Conservation (phyloP, 2,329 filamentous ascomycete genomes). For the Canariomyces notabilis region DNA sequence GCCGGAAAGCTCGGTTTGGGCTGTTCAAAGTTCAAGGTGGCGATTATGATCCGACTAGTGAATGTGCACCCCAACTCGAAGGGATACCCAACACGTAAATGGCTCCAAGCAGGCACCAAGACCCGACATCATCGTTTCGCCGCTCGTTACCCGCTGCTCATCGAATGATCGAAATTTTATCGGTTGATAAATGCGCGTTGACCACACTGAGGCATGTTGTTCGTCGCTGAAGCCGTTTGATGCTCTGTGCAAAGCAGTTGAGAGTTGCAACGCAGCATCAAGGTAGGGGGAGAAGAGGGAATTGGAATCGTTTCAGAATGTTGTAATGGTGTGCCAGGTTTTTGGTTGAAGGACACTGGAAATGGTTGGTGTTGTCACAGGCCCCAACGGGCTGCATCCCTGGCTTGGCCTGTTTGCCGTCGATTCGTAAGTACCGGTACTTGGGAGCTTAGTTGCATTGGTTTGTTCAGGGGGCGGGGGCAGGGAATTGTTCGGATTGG, state of each 20-base stretch:
- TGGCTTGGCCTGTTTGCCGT: conserved; percentile 5
- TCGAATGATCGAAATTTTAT: neutral
- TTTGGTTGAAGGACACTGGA: conserved; percentile 8
- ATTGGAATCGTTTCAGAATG: conserved; percentile 13
- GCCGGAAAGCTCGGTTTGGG: neutral
- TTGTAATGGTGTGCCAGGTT: conserved; percentile 5
- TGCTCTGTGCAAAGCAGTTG: neutral
- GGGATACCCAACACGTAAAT: neutral
- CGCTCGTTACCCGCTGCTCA: neutral
- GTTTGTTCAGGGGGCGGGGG: conserved; percentile 16
- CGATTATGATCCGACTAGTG: conserved; percentile 10
- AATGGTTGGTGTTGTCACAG: conserved; percentile 5
- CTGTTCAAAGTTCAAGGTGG: conserved; percentile 6
- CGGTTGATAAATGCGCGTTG: neutral
- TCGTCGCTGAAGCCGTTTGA: neutral
- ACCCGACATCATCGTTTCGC: neutral
- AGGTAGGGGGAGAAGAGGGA: conserved; percentile 2
- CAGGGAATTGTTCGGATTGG: conserved; percentile 24
- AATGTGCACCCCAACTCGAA: neutral
- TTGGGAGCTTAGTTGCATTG: conserved; percentile 9
- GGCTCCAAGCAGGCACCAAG: neutral
- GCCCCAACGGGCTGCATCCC: conserved; percentile 3
- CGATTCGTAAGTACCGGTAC: conserved; percentile 26
- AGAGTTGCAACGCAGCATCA: conserved; percentile 1
- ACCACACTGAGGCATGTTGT: neutral